Evolutionary conservation across 768 basidiomycete genomes (phyloP).

Genomic region (Calocybe gangraenosa): DNA sequence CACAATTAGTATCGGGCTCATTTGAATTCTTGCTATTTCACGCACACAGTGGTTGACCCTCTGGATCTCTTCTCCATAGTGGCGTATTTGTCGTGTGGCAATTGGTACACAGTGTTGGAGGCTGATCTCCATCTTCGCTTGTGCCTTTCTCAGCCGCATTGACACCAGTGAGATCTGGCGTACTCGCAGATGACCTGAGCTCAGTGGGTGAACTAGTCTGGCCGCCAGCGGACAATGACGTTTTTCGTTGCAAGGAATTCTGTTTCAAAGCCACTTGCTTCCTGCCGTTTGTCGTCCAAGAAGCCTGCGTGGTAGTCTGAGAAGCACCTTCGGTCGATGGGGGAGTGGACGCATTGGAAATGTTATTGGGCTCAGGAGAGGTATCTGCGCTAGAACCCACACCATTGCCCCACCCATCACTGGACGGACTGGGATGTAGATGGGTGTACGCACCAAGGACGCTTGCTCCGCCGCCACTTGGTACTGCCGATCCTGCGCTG

Average conservation of each 20-base stretch:
- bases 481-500: constrained; percentile 9
- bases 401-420: constrained; percentile 77
- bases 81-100: constrained; percentile 96
- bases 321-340: constrained; percentile 56
- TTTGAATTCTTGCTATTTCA: constrained; percentile 11
- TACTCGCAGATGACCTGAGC: constrained; percentile 57
- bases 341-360: constrained; percentile 69
- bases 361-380: constrained; percentile 71
- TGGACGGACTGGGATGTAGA: constrained; percentile 75
- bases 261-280: constrained; percentile 69
- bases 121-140: constrained; percentile 63
- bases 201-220: constrained; percentile 28
- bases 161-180: constrained; percentile 49
- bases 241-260: constrained; percentile 50
- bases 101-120: constrained; percentile 87
- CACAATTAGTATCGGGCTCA: constrained; percentile 8
- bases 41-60: constrained; percentile 88
- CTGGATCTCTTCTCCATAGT: constrained; percentile 88
- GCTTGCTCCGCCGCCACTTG: constrained; percentile 22
- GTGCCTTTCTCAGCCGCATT: constrained; percentile 29
- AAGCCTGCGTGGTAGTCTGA: constrained; percentile 17
- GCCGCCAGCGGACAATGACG: constrained; percentile 27
- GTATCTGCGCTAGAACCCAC: constrained; percentile 63
- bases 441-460: constrained; percentile 42
- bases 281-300: constrained; percentile 33